These are phyloP conservation scores for Monilinia fructigena DNA, from an alignment of 2,329 filamentous ascomycete species.

Conservation along the genomic window DNA sequence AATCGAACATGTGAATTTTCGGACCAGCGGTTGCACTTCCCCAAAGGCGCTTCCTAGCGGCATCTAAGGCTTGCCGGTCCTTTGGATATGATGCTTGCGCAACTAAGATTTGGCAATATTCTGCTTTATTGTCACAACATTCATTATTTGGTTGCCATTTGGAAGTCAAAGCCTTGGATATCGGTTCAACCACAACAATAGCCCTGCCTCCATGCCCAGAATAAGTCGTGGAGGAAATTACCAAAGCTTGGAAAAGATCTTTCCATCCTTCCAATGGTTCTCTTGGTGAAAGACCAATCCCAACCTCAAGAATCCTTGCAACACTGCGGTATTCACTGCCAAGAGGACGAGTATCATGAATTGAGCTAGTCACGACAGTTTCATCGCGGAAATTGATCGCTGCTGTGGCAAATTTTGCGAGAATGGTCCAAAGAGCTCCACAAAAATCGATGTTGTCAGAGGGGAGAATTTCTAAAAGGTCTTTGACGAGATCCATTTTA, in stretches of 20 bases:
- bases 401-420: slow-evolving; percentile 35
- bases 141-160: slow-evolving; percentile 37
- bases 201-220: slow-evolving; percentile 67
- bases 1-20: slow-evolving; percentile 52
- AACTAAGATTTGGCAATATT: slow-evolving; percentile 37
- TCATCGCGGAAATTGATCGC: slow-evolving; percentile 31
- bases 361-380: slow-evolving; percentile 37
- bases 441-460: slow-evolving; percentile 35
- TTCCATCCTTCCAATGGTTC: slow-evolving; percentile 43
- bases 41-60: slow-evolving; percentile 66
- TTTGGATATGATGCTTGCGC: slow-evolving; percentile 52
- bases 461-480: slow-evolving; percentile 34
- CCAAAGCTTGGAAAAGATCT: slow-evolving; percentile 56
- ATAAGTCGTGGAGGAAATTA: slow-evolving; percentile 57
- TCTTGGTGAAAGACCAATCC: slow-evolving; percentile 47
- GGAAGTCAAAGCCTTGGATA: slow-evolving; percentile 56
- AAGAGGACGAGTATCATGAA: slow-evolving; percentile 47
- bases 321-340: slow-evolving; percentile 70
- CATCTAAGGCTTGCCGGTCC: slow-evolving; percentile 63
- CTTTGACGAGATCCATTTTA: slow-evolving; percentile 43
- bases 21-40: slow-evolving; percentile 49
- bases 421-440: slow-evolving; percentile 35
- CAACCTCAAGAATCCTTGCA: slow-evolving; percentile 64
- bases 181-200: slow-evolving; percentile 66
- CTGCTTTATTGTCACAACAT: slow-evolving; percentile 31